Conservation (phyloP, 1,284 basidiomycete species). For the Tilletia horrida region DNA sequence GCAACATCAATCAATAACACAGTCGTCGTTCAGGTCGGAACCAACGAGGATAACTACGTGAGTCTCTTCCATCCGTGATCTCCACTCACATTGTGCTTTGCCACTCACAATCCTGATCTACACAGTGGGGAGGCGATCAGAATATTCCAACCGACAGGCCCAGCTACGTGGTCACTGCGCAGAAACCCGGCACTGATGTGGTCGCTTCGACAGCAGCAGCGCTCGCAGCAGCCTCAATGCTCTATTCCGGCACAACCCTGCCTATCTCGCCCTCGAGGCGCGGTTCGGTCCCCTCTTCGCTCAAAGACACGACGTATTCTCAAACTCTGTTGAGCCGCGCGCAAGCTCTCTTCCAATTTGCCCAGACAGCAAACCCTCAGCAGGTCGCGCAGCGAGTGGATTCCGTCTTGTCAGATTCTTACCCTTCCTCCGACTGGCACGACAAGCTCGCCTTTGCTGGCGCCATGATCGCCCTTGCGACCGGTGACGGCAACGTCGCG, state of each 20-base stretch:
- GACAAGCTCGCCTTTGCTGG: constrained; percentile 65
- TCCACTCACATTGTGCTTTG: no score
- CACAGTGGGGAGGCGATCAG: constrained; percentile 74
- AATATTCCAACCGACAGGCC: constrained; percentile 71
- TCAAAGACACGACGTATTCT: constrained; percentile 73
- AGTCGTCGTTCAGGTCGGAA: constrained; percentile 74
- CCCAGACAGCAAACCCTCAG: constrained; percentile 59
- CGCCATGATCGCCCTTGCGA: constrained; percentile 70
- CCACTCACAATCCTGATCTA: no score
- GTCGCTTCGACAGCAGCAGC: constrained; percentile 78
- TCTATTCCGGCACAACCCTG: constrained; percentile 65
- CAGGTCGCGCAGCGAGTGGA: constrained; percentile 63
- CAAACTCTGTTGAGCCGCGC: constrained; percentile 70
- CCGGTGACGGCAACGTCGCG: constrained; percentile 65
- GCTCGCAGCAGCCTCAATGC: constrained; percentile 75
- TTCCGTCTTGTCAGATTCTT: constrained; percentile 66
- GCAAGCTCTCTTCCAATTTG: constrained; percentile 68
- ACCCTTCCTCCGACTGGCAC: constrained; percentile 66
- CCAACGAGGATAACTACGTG: constrained; percentile 66
- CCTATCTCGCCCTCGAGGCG: constrained; percentile 42
- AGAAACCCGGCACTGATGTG: constrained; percentile 79
- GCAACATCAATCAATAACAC: constrained; percentile 73
- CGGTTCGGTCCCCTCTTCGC: constrained; percentile 59
- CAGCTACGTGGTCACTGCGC: constrained; percentile 72
- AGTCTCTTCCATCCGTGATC: no score